Evolutionary conservation across 306 rosid species (phyloP).

Genomic region (Boehmeria nivea): DNA sequence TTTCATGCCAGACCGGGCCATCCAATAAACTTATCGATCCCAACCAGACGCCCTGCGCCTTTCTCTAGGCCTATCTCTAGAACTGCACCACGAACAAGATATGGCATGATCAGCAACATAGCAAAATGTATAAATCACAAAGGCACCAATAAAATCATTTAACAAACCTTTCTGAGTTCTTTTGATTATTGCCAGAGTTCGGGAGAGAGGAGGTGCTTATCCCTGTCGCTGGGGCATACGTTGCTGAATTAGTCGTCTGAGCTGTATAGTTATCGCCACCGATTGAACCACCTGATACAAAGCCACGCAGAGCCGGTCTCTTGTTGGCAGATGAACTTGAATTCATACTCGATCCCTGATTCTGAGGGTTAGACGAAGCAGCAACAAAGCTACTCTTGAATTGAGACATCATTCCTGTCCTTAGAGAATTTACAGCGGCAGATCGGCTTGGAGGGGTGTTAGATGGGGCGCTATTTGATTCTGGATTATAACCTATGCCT

Average conservation of each 20-base stretch:
- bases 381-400: slow-evolving; percentile 76
- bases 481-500: slow-evolving; percentile 83
- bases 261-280: slow-evolving; percentile 48
- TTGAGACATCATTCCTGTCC: slow-evolving; percentile 89
- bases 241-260: slow-evolving; percentile 33
- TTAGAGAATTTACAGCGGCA: slow-evolving; percentile 64
- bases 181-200: slow-evolving; percentile 45
- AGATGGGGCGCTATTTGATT: slow-evolving; percentile 48
- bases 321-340: slow-evolving; percentile 35
- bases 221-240: slow-evolving; percentile 36
- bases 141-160: too few species aligned
- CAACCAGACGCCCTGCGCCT: slow-evolving; percentile 89
- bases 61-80: slow-evolving; percentile 62
- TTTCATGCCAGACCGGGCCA: slow-evolving; percentile 17
- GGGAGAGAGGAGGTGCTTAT: slow-evolving; percentile 34
- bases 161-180: slow-evolving; percentile 56
- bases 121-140: neutral
- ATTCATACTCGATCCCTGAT: slow-evolving; percentile 41
- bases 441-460: slow-evolving; percentile 57
- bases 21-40: slow-evolving; percentile 53
- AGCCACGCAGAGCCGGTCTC: slow-evolving; percentile 74
- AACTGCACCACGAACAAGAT: slow-evolving; percentile 42
- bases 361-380: slow-evolving; percentile 61
- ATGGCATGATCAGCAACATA: slow-evolving; percentile 12
- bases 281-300: slow-evolving; percentile 88